Base-by-base conservation (phyloP, 1,284 basidiomycete species). In the Trichosporon inkin region DNA sequence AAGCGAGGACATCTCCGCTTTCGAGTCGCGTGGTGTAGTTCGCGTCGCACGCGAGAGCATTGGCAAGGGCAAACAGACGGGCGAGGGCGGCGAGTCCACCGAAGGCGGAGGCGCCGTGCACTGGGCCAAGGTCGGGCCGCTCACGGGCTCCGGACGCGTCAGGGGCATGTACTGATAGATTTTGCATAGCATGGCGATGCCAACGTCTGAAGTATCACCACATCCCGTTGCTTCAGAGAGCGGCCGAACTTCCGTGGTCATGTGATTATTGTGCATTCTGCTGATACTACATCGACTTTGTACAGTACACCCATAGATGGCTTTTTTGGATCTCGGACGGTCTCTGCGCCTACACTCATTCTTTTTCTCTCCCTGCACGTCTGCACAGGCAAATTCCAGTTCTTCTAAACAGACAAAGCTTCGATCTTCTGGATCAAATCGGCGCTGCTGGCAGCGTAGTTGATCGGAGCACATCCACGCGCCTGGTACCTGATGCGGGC, bases 401-500 rank as follows among this genome's bases (percentile, higher is more conserved):
- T 32, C 5, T 32, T 32, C 55, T 64, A 73, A 16, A 68, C 59
- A 41, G 63, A 64, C 61, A 75, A 69, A 22, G 66, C 62, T 19
- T 74, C 74, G 67, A 81, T 79, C 57, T 73, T 59, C 58, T 87
- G 84, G 32, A 84, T 80, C 58, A 92, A 79, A 32, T 81, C 73
- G 35, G 81, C 81, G 10, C 84, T 84, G 71, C 92, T 91, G 66
- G 85, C 85, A 47, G 82, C 82, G 72, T 85, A 93, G 71, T 94
- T 84, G 39, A 92, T 73, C n/a, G 81, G 78, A 40, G 77, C 75
- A 13, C 90, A 86, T 55, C 82, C 84, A 62, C 85, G 83, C 67
- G 92, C 87, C 19, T 88, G 88, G 73, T 93, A 95, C 41, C 91
- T 85, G 36, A 92, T 85, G 32, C 90, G 86, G 7, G 84, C 82